These are phyloP conservation scores for Drechslerella stenobrocha DNA, from an alignment of 2,329 filamentous ascomycete species.

Conservation along the genomic window DNA sequence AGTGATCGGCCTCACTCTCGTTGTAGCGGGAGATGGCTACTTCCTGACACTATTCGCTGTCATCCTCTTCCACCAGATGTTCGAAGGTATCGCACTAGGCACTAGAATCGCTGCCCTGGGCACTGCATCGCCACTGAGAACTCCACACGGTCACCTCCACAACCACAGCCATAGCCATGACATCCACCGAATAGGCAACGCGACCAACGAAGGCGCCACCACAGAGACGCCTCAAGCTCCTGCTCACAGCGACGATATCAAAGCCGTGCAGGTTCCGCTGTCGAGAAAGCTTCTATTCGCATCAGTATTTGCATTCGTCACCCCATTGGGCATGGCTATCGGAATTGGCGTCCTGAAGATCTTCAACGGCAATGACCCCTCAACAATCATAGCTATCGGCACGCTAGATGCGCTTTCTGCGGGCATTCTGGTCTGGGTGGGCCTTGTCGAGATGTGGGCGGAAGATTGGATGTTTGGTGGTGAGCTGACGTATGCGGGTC, in stretches of 20 bases:
- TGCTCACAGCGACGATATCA: conserved; percentile 18
- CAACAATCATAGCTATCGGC: conserved; percentile 71
- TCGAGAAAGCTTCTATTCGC: conserved; percentile 63
- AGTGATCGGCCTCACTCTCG: conserved; percentile 63
- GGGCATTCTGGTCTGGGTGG: conserved; percentile 78
- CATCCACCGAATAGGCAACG: conserved; percentile 44
- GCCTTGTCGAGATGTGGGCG: conserved; percentile 78
- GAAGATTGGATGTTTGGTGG: conserved; percentile 67
- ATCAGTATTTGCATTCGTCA: conserved; percentile 68
- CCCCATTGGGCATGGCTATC: conserved; percentile 78
- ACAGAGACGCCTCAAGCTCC: background rate
- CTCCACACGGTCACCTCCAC: conserved; percentile 29
- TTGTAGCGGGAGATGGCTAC: conserved; percentile 64
- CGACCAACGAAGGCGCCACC: background rate
- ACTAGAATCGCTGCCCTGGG: conserved; percentile 68
- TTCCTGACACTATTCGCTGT: conserved; percentile 67
- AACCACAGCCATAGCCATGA: conserved; percentile 34
- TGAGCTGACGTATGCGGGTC: conserved; percentile 55
- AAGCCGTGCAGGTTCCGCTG: conserved; percentile 48
- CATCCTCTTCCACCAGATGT: conserved; percentile 77
- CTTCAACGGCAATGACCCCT: conserved; percentile 73
- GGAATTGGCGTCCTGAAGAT: conserved; percentile 70
- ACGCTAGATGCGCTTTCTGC: conserved; percentile 74
- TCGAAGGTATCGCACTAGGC: conserved; percentile 74
- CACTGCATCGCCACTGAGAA: conserved; percentile 44